Evolutionary conservation across 2,329 filamentous ascomycete species (phyloP).

Genomic region (Dendrostoma leiphaemia): DNA sequence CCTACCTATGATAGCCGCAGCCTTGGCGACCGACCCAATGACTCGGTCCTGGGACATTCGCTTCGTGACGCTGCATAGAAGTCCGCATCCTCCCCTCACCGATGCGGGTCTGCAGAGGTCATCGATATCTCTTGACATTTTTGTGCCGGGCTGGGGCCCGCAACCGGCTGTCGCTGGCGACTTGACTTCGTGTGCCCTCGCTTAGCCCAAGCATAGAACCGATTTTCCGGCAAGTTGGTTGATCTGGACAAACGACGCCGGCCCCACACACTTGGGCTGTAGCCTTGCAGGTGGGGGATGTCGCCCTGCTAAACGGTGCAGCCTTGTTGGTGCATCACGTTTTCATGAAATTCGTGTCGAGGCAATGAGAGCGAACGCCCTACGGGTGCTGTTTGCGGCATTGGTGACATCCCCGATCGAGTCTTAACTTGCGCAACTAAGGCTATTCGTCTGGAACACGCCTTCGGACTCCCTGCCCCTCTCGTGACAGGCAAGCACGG

Average conservation of each 20-base stretch:
- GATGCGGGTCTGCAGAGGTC: conserved; percentile 1
- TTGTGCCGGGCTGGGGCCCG: too few relatives aligned
- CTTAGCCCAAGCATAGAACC: not conserved
- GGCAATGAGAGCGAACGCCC: too few relatives aligned
- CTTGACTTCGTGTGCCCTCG: too few relatives aligned
- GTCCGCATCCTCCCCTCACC: not conserved
- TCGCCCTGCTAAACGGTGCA: not conserved
- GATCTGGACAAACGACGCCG: too few relatives aligned
- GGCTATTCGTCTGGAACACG: too few relatives aligned
- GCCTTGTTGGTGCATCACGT: not conserved
- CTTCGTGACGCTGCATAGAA: not conserved
- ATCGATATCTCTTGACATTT: not conserved
- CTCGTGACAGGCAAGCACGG: not conserved
- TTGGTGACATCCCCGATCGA: not conserved
- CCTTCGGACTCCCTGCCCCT: not conserved
- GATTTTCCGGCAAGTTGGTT: too few relatives aligned
- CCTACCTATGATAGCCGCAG: not conserved
- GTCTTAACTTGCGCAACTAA: not conserved
- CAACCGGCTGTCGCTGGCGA: too few relatives aligned
- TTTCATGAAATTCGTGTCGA: too few relatives aligned
- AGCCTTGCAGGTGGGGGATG: too few relatives aligned
- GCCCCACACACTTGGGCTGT: too few relatives aligned
- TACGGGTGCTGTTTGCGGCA: not conserved
- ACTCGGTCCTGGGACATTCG: not conserved
- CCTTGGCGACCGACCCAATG: not conserved